A percentile compares a stretch with the other conserved stretches of the same genome.
These are phyloP conservation scores for Phlebiopsis gigantea DNA, from an alignment of 768 basidiomycete species.

Conservation along the genomic window DNA sequence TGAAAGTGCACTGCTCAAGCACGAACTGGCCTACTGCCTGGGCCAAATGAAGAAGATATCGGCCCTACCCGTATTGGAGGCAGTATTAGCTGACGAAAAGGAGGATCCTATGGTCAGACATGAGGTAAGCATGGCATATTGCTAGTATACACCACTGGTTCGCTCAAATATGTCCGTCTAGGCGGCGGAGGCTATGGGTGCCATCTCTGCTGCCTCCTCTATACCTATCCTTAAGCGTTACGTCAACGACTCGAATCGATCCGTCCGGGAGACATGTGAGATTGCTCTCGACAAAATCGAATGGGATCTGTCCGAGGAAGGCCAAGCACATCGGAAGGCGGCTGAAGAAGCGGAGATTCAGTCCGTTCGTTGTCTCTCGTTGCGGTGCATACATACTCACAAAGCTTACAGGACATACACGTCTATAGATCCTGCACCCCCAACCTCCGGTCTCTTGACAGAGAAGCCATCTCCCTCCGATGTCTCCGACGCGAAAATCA, in stretches of 20 bases:
- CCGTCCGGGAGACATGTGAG: conserved; percentile 93
- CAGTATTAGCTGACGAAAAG: conserved; percentile 58
- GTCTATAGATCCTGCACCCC: conserved; percentile 87
- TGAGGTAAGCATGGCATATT: conserved; percentile 54
- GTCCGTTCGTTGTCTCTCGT: conserved; percentile 1
- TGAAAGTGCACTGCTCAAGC: conserved; percentile 86
- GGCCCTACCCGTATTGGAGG: conserved; percentile 77
- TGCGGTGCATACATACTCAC: background rate
- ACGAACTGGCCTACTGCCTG: conserved; percentile 95
- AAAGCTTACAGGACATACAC: conserved; percentile 52
- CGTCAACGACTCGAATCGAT: conserved; percentile 62
- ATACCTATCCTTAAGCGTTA: conserved; percentile 68
- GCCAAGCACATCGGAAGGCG: conserved; percentile 36
- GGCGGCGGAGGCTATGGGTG: conserved; percentile 99
- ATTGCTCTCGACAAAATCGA: conserved; percentile 94
- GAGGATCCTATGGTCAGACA: conserved; percentile 98
- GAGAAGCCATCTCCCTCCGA: conserved; percentile 50
- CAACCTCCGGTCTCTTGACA: conserved; percentile 57
- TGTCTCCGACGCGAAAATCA: conserved; percentile 41
- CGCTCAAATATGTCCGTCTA: conserved; percentile 24
- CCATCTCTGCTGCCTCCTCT: conserved; percentile 68
- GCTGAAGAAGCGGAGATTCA: conserved; percentile 1
- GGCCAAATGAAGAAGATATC: conserved; percentile 78
- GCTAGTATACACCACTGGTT: background rate
- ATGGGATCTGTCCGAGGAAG: conserved; percentile 83